Base-by-base conservation (phyloP, 768 basidiomycete genomes). In the Pisolithus microcarpus region DNA sequence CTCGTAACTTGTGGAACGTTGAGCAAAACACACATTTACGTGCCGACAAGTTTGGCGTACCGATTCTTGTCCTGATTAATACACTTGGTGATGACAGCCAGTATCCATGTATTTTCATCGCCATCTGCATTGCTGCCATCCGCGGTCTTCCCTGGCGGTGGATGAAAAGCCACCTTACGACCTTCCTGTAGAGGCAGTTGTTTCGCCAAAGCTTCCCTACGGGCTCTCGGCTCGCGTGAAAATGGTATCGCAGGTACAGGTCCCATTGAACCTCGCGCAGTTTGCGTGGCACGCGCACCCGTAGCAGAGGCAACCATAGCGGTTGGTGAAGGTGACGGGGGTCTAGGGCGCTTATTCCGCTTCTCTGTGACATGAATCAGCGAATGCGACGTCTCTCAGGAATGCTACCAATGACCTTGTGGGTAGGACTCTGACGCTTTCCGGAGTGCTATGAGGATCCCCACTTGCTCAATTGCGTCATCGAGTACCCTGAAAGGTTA, bases 161-260 rank as follows among this genome's bases (percentile, higher is more conserved):
- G 83, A 65, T 85, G 85, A 59, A 90, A 91, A 1, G 86, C 90
- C 10, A 92, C 88, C 58, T 84, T 89, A 50, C 90, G 75, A 18
- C 84, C 84, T 61, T 80, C 75, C 58, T 81, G 81, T 16, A 91
- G 71, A 9, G 85, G 85, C 2, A 85, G 69, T 52, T 86, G 87
- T 51, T 72, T 78, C 16, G 73, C 65, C 5, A 83, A 61, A 2
- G 76, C 77, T 57, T 89, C 83, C 55, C 82, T 76, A 40, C 85
- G 76, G 8, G 78, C 70, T 61, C 84, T 88, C 8, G 81, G 74
- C 48, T 87, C 87, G 38, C 85, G 79, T 5, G 81, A 75, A 58
- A 78, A 80, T 0, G 79, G 71, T 42, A 75, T 61, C 1, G 68
- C 61, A 10, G 75, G 64, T 38, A 75, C 72, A 11, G 82, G 77